phyloP scores from a whole-genome alignment of 2,329 filamentous ascomycete species.

The Scytalidium sp. region DNA sequence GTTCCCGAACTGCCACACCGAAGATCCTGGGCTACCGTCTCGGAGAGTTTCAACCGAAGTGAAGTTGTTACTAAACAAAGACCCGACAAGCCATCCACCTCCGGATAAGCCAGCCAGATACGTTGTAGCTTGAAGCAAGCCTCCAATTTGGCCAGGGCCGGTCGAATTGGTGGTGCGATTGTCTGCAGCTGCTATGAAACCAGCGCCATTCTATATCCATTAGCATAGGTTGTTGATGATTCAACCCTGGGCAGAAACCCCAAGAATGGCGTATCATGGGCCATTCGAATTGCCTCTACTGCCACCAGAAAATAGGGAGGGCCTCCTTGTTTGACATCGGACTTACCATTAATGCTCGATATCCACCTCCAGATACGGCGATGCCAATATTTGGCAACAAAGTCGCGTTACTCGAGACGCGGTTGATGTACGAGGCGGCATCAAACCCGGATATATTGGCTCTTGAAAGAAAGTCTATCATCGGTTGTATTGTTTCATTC shows the following conservation, averaged over 20 bases:
- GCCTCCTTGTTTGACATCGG: no score
- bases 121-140: conserved; percentile 75
- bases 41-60: conserved; percentile 60
- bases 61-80: conserved; percentile 76
- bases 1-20: conserved; percentile 61
- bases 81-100: conserved; percentile 82
- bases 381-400: conserved; percentile 69
- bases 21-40: conserved; percentile 36
- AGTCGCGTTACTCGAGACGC: conserved; percentile 50
- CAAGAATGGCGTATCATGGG: no score
- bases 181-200: conserved; percentile 77
- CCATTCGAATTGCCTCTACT: no score
- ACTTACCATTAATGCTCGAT: conserved; percentile 67
- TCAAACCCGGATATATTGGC: conserved; percentile 78
- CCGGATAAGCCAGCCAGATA: conserved; percentile 81
- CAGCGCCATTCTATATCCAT: conserved; percentile 75
- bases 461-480: conserved; percentile 69
- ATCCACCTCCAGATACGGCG: conserved; percentile 80
- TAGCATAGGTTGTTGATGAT: no score
- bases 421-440: conserved; percentile 67
- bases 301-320: no score
- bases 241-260: no score
- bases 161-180: conserved; percentile 63
- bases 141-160: conserved; percentile 66
- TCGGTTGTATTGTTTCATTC: conserved; percentile 69